phyloP scores from a whole-genome alignment of 2,329 filamentous ascomycete genomes.

The Monilinia vaccinii-corymbosi region DNA sequence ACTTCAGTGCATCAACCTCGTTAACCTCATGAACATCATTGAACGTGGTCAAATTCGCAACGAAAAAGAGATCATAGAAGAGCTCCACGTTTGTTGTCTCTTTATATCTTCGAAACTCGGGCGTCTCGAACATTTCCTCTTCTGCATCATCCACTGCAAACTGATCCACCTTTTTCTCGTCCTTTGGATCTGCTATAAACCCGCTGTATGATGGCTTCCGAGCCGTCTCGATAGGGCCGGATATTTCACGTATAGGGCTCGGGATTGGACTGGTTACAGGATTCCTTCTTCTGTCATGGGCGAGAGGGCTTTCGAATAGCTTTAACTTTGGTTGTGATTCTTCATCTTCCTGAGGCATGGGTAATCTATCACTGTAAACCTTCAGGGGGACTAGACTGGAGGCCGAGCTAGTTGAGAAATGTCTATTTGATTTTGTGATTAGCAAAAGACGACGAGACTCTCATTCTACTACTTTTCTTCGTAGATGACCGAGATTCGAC shows the following conservation, averaged over 20 bases:
- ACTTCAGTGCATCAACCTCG: slow-evolving; percentile 37
- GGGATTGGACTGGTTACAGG: neutral
- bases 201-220: neutral
- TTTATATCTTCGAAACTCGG: slow-evolving; percentile 16
- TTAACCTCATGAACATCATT: slow-evolving; percentile 46
- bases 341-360: neutral
- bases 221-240: neutral
- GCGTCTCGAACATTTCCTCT: slow-evolving; percentile 9
- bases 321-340: slow-evolving; percentile 12
- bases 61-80: slow-evolving; percentile 53
- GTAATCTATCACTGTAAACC: neutral
- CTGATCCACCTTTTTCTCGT: neutral
- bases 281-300: slow-evolving; percentile 8
- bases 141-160: neutral
- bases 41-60: slow-evolving; percentile 50
- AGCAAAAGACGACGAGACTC: neutral
- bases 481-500: neutral
- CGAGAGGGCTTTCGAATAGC: slow-evolving; percentile 15
- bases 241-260: neutral
- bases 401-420: neutral
- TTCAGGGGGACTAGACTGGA: neutral
- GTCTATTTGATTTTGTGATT: neutral
- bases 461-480: neutral
- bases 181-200: neutral
- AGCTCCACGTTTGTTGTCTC: slow-evolving; percentile 30